These are phyloP conservation scores for Nosema granulosis DNA, from an alignment of 371 early-diverging fungal genomes.

Conservation along the genomic window DNA sequence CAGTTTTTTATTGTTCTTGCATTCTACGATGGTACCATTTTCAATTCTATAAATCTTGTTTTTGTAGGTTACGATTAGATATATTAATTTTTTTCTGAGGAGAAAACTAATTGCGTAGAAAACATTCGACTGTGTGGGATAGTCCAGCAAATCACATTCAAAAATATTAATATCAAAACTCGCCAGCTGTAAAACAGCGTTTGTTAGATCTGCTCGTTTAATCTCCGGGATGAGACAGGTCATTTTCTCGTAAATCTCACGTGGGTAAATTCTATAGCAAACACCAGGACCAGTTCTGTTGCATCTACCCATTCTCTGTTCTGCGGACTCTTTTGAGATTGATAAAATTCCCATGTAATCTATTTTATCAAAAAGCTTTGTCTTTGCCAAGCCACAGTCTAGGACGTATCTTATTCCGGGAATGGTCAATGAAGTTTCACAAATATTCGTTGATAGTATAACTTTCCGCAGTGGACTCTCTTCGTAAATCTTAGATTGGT, in stretches of 20 bases:
- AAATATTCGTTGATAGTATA: constrained; percentile 90
- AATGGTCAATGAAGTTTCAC: constrained; percentile 95
- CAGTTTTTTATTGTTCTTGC: too few relatives aligned
- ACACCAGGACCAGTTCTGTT: constrained; percentile 88
- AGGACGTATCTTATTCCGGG: constrained; percentile 88
- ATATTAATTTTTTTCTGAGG: constrained; percentile 14
- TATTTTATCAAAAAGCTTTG: constrained; percentile 83
- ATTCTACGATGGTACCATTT: too few relatives aligned
- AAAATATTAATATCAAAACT: constrained; percentile 41
- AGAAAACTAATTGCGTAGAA: constrained; percentile 46
- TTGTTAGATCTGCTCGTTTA: constrained; percentile 80
- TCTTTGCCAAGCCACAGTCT: constrained; percentile 88
- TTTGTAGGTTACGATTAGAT: too few relatives aligned
- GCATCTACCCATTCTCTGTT: constrained; percentile 93
- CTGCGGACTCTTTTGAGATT: constrained; percentile 89
- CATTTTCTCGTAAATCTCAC: constrained; percentile 81
- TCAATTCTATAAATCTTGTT: too few relatives aligned
- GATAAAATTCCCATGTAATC: constrained; percentile 81
- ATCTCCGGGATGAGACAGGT: constrained; percentile 87
- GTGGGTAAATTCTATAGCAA: constrained; percentile 86
- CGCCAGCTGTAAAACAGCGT: constrained; percentile 77
- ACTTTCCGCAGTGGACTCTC: constrained; percentile 83
- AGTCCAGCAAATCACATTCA: constrained; percentile 49
- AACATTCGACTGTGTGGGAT: constrained; percentile 41
- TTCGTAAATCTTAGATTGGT: constrained; percentile 71